Conservation (phyloP, 2,329 filamentous ascomycete genomes). For the Alternaria sp. region DNA sequence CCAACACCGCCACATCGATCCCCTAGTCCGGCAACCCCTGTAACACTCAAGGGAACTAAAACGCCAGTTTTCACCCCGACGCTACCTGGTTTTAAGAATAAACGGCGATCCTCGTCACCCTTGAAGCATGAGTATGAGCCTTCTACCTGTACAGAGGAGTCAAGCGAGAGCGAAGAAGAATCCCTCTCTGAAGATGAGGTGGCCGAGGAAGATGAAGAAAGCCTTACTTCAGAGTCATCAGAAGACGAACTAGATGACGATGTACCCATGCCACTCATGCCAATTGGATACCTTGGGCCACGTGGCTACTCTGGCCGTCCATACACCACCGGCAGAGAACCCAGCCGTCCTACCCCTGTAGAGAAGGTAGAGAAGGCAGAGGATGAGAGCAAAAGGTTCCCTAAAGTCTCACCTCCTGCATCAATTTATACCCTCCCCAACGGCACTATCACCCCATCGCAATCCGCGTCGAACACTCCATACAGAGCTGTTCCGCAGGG, state of each 20-base stretch:
- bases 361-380: slow-evolving; percentile 24
- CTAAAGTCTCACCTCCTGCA: slow-evolving; percentile 54
- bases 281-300: slow-evolving; percentile 34
- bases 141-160: slow-evolving; percentile 73
- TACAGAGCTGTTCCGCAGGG: slow-evolving; percentile 64
- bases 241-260: slow-evolving; percentile 66
- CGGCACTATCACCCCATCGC: slow-evolving; percentile 75
- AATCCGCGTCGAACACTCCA: slow-evolving; percentile 80
- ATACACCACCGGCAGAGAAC: slow-evolving; percentile 21
- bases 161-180: slow-evolving; percentile 65
- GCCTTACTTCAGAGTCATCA: slow-evolving; percentile 60
- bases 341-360: slow-evolving; percentile 18
- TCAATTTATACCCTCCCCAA: slow-evolving; percentile 52
- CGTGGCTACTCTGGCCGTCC: slow-evolving; percentile 29
- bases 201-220: slow-evolving; percentile 60
- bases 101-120: slow-evolving; percentile 85
- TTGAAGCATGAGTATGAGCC: slow-evolving; percentile 97
- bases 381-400: slow-evolving; percentile 49
- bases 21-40: slow-evolving; percentile 60
- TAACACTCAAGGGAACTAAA: slow-evolving; percentile 55
- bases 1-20: slow-evolving; percentile 61
- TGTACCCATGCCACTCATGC: slow-evolving; percentile 51
- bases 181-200: slow-evolving; percentile 55
- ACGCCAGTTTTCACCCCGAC: slow-evolving; percentile 61
- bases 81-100: slow-evolving; percentile 54